Evolutionary conservation across 805 yeast species (phyloP), one percentile per base, ranked within the genome.

Genomic region (Candida golubevii): DNA sequence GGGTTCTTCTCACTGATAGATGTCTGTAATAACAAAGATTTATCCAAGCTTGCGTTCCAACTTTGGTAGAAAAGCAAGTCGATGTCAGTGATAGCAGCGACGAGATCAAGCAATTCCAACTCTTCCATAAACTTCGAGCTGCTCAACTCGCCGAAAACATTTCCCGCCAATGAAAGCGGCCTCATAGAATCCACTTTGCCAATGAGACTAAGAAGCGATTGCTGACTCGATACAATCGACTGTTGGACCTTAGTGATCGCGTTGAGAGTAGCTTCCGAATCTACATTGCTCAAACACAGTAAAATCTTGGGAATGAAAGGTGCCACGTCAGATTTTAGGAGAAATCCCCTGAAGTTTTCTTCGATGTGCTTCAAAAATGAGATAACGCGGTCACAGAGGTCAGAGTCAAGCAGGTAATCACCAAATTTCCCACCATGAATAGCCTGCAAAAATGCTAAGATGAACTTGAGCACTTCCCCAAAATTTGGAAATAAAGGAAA

Each of bases 11-110:
- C 57, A 31, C 46, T 38, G 45, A 78, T 55, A 43, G 78, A 65
- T 48, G 79, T 56, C 69, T 66, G 81, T 49, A 84, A 80, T 33
- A 89, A 69, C 45, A 90, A 69, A 0, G 96, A 84, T 46, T 83
- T 80, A 65, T 91, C 98, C 11, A 69, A 64, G 48, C 83, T 75
- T 4, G 96, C 89, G 44, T 86, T 82, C 97, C 97, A 91, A 2
- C 64, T 57, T 14, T 63, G 64, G 61, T 79, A 80, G 56, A 85
- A 86, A 41, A 74, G 75, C 45, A 82, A 66, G 59, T 86, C 88
- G 46, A 89, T 82, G 15, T 71, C 66, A 50, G 82, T 82, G 34
- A 91, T 75, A 52, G 83, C 83, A 10, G 69, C 60, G 0, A 91
- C 85, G 33, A 90, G 64, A 7, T 69, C 68, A 4, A 75, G 69